A percentile compares a stretch with the other conserved stretches of the same genome.
Evolutionary conservation across 1,284 basidiomycete genomes (phyloP).

Genomic region (Ustilago crameri): DNA sequence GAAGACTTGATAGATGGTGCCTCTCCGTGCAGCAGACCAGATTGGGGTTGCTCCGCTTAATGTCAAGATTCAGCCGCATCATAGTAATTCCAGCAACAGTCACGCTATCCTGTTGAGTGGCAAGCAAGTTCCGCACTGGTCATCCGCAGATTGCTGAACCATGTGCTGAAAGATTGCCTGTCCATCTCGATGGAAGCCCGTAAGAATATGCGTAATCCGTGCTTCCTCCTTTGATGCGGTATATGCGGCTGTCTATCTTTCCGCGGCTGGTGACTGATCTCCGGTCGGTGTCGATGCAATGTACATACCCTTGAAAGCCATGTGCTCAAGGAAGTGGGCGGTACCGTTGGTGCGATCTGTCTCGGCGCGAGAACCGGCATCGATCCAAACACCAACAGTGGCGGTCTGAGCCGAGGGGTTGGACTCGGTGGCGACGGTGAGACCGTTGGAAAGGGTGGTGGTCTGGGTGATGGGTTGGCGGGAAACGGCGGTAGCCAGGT

Average conservation of each 20-base stretch:
- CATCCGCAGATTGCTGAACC: too few species aligned
- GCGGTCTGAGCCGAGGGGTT: slow-evolving; percentile 95
- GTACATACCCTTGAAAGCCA: slow-evolving; percentile 74
- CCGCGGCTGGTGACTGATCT: not conserved
- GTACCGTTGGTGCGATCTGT: slow-evolving; percentile 92
- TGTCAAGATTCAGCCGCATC: not conserved
- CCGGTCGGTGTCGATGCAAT: slow-evolving; percentile 3
- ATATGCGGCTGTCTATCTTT: not conserved
- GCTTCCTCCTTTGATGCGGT: not conserved
- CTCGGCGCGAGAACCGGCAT: slow-evolving; percentile 96
- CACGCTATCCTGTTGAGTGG: not conserved
- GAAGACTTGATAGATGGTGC: not conserved
- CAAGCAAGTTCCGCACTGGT: too few species aligned
- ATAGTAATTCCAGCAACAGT: not conserved
- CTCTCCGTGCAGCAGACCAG: too few species aligned
- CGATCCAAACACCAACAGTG: slow-evolving; percentile 98
- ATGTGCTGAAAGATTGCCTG: too few species aligned
- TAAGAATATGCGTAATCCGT: not conserved
- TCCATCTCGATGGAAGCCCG: too few species aligned
- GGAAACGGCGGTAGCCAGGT: slow-evolving; percentile 52
- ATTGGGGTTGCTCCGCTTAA: too few species aligned
- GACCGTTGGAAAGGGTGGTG: slow-evolving; percentile 63
- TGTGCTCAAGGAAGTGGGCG: slow-evolving; percentile 98
- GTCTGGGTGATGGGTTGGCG: slow-evolving; percentile 63
- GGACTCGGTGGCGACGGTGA: slow-evolving; percentile 74